Evolutionary conservation across 371 early-diverging fungal species (phyloP), one percentile per base, ranked within the genome.

Genomic region (Caulochytrium protostelioides): DNA sequence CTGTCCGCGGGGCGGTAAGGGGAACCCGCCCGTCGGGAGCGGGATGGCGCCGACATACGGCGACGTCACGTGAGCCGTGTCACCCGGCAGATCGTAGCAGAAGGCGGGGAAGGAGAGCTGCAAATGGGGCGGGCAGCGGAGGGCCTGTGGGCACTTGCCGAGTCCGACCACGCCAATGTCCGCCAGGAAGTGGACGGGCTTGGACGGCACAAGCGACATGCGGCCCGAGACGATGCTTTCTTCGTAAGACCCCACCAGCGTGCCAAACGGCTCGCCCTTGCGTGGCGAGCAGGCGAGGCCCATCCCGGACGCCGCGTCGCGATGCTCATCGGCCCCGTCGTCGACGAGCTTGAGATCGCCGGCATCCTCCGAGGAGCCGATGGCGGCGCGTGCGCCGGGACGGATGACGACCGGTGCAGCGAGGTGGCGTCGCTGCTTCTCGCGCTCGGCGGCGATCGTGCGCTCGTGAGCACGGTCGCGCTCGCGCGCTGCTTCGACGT

Each of bases 191-290:
- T 57, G 50, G 30, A 83, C 60, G 2, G 83, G 79, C 22, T 70
- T 66, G 4, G 75, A 75, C 4, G 83, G 80, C 24, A 72, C 48
- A 1, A 76, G 64, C 4, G 79, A 78, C 79, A 83, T 76, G 21
- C 81, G 55, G 19, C 81, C 80, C n/a, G 60, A 70, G 1, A 83
- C 53, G 13, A 83, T 60, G 0, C 76, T 76, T 42, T 83, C 79
- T 38, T 81, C 82, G 42, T 79, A 81, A 12, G 74, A 73, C 1
- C 82, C 82, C 0, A 79, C 74, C 1, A 81, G 49, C 6, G 61
- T 52, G n/a, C 72, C 72, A 44, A 54, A 55, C 19, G 59, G 49
- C 33, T 63, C 62, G 6, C 51, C 44, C 6, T 42, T 38, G 10
- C 35, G 24, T 9, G 36, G 31, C 23, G 30, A 32, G 21, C 29